phyloP scores from a whole-genome alignment of 805 yeast species.

The Saccharomycopsis microspora region DNA sequence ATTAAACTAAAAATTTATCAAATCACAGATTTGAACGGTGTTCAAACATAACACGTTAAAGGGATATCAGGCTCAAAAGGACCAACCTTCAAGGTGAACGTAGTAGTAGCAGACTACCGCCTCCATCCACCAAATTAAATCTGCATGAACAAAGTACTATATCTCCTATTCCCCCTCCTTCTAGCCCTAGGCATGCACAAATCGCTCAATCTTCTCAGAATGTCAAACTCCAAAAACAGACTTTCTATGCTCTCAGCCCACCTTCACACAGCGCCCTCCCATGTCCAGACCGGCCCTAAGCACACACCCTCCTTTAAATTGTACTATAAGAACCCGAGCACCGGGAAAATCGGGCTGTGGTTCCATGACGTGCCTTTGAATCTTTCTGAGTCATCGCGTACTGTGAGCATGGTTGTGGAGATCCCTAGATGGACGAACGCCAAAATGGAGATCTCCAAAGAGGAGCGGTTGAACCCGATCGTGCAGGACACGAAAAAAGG shows the following conservation, averaged over 20 bases:
- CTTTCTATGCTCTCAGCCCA: neutral
- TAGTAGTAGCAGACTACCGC: no score
- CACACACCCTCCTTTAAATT: constrained; percentile 91
- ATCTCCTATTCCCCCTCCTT: neutral
- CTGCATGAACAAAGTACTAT: no score
- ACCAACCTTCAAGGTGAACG: no score
- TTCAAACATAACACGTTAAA: no score
- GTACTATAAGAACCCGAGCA: constrained; percentile 66
- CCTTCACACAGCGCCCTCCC: neutral
- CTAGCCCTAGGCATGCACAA: neutral
- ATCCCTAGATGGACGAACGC: constrained; percentile 99
- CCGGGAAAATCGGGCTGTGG: constrained; percentile 85
- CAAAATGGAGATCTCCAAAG: constrained; percentile 89
- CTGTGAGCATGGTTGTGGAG: constrained; percentile 87
- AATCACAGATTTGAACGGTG: no score
- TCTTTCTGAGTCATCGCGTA: constrained; percentile 86
- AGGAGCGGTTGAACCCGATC: constrained; percentile 78
- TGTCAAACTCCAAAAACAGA: neutral
- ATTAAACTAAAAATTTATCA: no score
- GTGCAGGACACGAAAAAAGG: constrained; percentile 97
- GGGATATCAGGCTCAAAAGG: no score
- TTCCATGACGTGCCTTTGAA: constrained; percentile 91
- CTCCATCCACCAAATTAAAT: no score
- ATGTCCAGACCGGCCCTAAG: constrained; percentile 69
- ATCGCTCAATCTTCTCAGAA: neutral